These are phyloP conservation scores for Karstenula rhodostoma DNA, from an alignment of 2,329 filamentous ascomycete genomes.

Conservation along the genomic window DNA sequence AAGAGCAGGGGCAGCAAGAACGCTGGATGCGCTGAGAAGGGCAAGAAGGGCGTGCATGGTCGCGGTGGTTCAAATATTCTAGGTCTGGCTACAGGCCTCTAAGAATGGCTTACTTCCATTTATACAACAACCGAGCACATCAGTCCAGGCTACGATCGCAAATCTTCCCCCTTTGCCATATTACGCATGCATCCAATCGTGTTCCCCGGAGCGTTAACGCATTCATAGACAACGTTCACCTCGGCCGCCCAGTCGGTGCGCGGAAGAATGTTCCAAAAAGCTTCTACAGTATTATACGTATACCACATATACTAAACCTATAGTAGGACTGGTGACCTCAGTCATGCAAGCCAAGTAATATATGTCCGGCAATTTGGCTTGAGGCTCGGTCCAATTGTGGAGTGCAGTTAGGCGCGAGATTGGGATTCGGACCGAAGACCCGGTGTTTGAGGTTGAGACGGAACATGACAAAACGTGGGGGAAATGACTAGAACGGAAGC, in stretches of 20 bases:
- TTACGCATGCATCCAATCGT: conserved; percentile 18
- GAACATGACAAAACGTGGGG: neutral
- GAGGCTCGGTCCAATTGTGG: conserved; percentile 10
- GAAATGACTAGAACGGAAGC: neutral
- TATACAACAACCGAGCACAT: conserved; percentile 21
- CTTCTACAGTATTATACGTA: conserved; percentile 31
- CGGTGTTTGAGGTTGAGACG: conserved; percentile 3
- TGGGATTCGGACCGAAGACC: conserved; percentile 1
- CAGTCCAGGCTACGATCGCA: neutral
- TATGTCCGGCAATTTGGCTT: conserved; percentile 8
- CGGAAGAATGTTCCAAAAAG: conserved; percentile 28
- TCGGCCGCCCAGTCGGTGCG: conserved; percentile 26
- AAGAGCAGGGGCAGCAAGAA: conserved; percentile 34
- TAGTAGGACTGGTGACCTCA: conserved; percentile 9
- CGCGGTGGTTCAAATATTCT: neutral
- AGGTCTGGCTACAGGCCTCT: neutral
- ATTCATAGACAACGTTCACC: conserved; percentile 25
- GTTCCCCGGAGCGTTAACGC: conserved; percentile 23
- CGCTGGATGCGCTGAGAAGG: conserved; percentile 32
- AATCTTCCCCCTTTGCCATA: conserved; percentile 16
- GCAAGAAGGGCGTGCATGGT: conserved; percentile 38
- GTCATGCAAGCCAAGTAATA: neutral
- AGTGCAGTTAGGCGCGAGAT: conserved; percentile 7
- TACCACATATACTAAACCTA: neutral
- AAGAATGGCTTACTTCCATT: conserved; percentile 11